Base-by-base conservation (phyloP, 805 yeast genomes). In the Cyberlindnera petersonii region DNA sequence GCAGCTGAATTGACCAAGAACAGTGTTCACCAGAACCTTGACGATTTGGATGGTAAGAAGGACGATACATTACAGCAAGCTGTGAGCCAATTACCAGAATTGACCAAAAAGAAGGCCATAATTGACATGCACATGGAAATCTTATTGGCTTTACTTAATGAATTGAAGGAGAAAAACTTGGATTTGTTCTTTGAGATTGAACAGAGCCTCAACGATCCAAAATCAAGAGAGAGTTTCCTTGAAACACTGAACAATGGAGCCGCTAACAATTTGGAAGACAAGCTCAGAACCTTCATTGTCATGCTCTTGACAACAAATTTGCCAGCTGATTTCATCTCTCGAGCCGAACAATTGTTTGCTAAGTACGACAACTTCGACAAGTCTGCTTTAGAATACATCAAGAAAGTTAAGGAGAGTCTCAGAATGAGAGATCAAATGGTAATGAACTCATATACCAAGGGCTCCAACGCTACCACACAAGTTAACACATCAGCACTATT, bases 111-210 rank as follows among this genome's bases (percentile, higher is more conserved):
- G 52, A 93, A 93, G 60, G 71, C 79, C 37, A 78, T 87, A 23
- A 82, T 93, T 51, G 99, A 93, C 65, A 85, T 86, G 81, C 99
- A 93, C 64, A 91, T 93, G 96, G 88, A 86, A 54, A 89, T 93
- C 19, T 77, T 94, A 46, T 86, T 96, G 9, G 76, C 88, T 15
- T 67, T 93, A 37, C 73, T 93, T 43, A 79, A 81, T 55, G 87
- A 88, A 49, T 70, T 93, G 44, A 93, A 91, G 53, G 79, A 82
- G n/a, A 83, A 91, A 48, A 81, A 82, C 14, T 71, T 93, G 50
- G 98, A 94, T 55, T 79, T 88, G 40, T 84, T 89, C 51, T 93
- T 91, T 60, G 98, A 93, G 64, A 79, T 93, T 44, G 99, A 93
- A 64, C 97, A 91, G 58, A 82, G 79, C 47, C 75, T 79, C 40